phyloP scores from a whole-genome alignment of 1,284 basidiomycete species.

The Laetiporus sulphureus region DNA sequence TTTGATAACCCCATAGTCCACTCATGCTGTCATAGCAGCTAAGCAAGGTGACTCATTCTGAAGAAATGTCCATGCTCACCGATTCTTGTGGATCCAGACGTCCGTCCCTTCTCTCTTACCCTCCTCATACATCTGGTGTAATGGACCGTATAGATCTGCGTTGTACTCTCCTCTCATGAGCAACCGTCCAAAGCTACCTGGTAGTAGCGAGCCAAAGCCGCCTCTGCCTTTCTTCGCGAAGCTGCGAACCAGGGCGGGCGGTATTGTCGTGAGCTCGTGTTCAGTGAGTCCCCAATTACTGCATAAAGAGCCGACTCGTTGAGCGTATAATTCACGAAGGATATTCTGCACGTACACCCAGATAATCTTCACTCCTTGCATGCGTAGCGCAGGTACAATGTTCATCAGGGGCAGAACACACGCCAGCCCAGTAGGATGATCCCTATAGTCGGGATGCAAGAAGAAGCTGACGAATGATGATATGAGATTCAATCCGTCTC shows the following conservation, averaged over 20 bases:
- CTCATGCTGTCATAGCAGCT: conserved; percentile 44
- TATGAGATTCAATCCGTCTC: not conserved
- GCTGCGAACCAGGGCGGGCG: conserved; percentile 44
- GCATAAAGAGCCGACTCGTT: conserved; percentile 2
- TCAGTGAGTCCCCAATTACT: conserved; percentile 70
- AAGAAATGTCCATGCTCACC: conserved; percentile 35
- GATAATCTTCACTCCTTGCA: conserved; percentile 51
- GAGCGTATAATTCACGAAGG: not conserved
- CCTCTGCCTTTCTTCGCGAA: conserved; percentile 45
- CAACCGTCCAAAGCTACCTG: conserved; percentile 47
- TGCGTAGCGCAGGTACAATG: conserved; percentile 41
- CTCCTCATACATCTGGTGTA: conserved; percentile 48
- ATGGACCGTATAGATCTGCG: conserved; percentile 51
- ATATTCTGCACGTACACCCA: conserved; percentile 46
- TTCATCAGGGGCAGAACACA: conserved; percentile 52
- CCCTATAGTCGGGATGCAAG: conserved; percentile 53
- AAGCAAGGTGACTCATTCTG: not conserved
- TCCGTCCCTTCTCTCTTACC: conserved; percentile 51
- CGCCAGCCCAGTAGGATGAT: conserved; percentile 48
- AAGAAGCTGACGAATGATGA: conserved; percentile 59
- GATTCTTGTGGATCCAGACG: conserved; percentile 68
- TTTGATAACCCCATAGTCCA: conserved; percentile 58
- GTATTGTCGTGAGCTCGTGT: conserved; percentile 53
- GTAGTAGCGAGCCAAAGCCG: conserved; percentile 53
- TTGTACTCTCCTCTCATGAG: conserved; percentile 56